These are phyloP conservation scores for Saccharomycopsis selenospora DNA, from an alignment of 805 yeast species.

Conservation along the genomic window DNA sequence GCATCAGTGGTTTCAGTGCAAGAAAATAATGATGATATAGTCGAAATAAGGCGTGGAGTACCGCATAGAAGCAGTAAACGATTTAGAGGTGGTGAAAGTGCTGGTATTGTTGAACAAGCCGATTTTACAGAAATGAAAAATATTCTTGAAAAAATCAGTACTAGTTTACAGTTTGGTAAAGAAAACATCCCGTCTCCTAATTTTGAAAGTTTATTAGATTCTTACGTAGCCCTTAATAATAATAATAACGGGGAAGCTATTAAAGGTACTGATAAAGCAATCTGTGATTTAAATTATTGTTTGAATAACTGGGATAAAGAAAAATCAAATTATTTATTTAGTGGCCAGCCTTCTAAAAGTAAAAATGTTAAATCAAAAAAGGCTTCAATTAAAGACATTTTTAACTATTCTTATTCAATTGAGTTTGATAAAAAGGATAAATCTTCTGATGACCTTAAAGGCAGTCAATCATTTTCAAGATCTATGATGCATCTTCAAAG, in stretches of 20 bases:
- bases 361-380: background rate
- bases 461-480: background rate
- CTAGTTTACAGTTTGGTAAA: background rate
- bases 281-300: constrained; percentile 7
- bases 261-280: background rate
- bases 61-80: constrained; percentile 36
- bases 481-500: background rate
- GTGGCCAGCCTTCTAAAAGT: background rate
- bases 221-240: background rate
- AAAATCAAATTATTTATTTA: constrained; percentile 9
- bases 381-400: background rate
- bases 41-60: constrained; percentile 21
- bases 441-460: background rate
- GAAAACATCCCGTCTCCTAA: background rate
- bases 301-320: constrained; percentile 13
- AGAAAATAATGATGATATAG: background rate
- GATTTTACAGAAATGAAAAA: constrained; percentile 3
- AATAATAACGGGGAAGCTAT: background rate
- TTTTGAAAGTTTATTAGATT: background rate
- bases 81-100: constrained; percentile 28
- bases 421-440: background rate
- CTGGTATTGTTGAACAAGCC: constrained; percentile 7
- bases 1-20: too few relatives aligned
- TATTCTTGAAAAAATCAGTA: constrained; percentile 9
- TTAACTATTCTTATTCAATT: constrained; percentile 1